Evolutionary conservation across 2,329 filamentous ascomycete species (phyloP).

Genomic region (Fusarium veterinarium): DNA sequence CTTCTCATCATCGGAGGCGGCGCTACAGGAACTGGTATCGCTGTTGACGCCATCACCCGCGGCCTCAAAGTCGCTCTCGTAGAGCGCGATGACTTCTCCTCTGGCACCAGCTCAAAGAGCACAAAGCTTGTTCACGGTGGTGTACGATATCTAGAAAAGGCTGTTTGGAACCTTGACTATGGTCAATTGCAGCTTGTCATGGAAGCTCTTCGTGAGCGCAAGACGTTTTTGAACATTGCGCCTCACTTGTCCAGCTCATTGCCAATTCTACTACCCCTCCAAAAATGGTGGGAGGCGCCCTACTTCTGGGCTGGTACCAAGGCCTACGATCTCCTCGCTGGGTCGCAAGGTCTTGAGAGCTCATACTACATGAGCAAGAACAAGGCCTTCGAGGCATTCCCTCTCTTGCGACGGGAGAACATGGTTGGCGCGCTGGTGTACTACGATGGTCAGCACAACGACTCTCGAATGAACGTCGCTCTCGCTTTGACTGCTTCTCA

Average conservation of each 20-base stretch:
- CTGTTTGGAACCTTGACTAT: slow-evolving; percentile 86
- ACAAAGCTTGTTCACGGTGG: slow-evolving; percentile 89
- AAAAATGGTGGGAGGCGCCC: slow-evolving; percentile 86
- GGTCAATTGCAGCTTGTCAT: slow-evolving; percentile 84
- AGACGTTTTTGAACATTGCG: slow-evolving; percentile 85
- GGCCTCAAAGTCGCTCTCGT: slow-evolving; percentile 84
- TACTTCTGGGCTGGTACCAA: slow-evolving; percentile 79
- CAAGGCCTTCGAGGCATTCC: slow-evolving; percentile 82
- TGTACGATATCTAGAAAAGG: slow-evolving; percentile 87
- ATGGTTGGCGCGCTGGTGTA: slow-evolving; percentile 84
- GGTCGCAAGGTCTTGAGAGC: slow-evolving; percentile 83
- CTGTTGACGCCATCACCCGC: slow-evolving; percentile 82
- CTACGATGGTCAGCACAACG: slow-evolving; percentile 89
- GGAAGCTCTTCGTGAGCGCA: slow-evolving; percentile 83
- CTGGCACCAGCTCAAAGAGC: slow-evolving; percentile 86
- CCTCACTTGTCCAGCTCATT: slow-evolving; percentile 84
- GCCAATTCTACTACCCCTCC: slow-evolving; percentile 84
- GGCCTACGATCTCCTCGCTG: slow-evolving; percentile 83
- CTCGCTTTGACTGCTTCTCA: slow-evolving; percentile 83
- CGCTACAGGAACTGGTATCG: slow-evolving; percentile 83
- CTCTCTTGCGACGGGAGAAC: slow-evolving; percentile 79
- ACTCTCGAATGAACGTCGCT: slow-evolving; percentile 88
- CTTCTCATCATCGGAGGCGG: slow-evolving; percentile 83
- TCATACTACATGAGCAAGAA: slow-evolving; percentile 84
- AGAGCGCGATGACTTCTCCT: slow-evolving; percentile 84